These are phyloP conservation scores for Porodaedalea pini DNA, from an alignment of 1,284 basidiomycete genomes.

Conservation along the genomic window DNA sequence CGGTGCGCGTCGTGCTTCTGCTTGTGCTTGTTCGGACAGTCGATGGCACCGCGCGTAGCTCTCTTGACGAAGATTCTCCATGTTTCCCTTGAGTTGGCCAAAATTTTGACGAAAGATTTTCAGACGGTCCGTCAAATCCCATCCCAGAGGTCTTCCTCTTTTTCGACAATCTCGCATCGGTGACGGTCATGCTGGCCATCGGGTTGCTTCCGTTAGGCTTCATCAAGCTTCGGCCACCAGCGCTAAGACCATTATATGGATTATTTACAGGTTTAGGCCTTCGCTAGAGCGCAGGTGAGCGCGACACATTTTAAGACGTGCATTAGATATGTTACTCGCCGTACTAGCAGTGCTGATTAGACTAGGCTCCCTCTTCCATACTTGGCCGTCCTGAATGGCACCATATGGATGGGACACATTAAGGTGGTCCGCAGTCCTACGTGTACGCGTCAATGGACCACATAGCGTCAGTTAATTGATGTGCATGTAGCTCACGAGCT, in stretches of 20 bases:
- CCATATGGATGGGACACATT: neutral
- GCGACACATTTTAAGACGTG: too few species aligned
- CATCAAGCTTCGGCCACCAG: neutral
- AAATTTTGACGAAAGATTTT: neutral
- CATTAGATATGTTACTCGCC: neutral
- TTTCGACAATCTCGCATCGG: neutral
- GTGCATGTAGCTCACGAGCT: too few species aligned
- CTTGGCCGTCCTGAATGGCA: neutral
- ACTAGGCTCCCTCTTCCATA: neutral
- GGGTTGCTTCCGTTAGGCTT: neutral
- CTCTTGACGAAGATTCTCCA: neutral
- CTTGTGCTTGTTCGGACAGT: neutral
- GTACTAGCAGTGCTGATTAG: neutral
- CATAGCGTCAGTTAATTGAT: too few species aligned
- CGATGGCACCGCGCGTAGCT: neutral
- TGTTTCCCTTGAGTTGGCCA: neutral
- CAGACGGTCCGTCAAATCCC: neutral
- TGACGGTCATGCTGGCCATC: neutral
- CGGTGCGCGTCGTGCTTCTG: too few species aligned
- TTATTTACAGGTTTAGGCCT: too few species aligned
- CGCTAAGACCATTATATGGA: too few species aligned
- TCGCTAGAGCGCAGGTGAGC: too few species aligned
- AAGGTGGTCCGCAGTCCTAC: neutral
- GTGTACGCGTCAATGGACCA: neutral
- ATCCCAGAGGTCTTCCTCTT: neutral